Base-by-base conservation (phyloP, 2,329 filamentous ascomycete genomes). In the Fusarium sp. region DNA sequence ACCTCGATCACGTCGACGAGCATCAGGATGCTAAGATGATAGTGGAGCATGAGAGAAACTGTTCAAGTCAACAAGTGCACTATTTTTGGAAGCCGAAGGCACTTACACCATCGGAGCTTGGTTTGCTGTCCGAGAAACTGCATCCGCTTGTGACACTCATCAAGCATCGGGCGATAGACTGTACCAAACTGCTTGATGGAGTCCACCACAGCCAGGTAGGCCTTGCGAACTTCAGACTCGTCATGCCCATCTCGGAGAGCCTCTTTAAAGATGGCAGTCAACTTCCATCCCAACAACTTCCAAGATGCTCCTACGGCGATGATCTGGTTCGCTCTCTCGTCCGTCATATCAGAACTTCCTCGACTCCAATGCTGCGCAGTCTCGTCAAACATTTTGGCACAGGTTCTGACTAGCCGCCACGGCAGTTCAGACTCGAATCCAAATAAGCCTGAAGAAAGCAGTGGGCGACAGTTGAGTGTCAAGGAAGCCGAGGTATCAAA, bases 401-500 rank as follows among this genome's bases (percentile, higher is more conserved):
- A 77, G 0, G 79, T 77, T 31, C 73, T 74, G 2, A 81, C 78
- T 0, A 82, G 73, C 1, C 75, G 71, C 80, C 80, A 82, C 0
- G 78, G 76, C 0, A 81, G 61, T 58, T 82, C 80, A 0, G 74
- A 75, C 9, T 81, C 78, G 20, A 80, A 81, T 0, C 80, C 80
- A 38, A 80, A 81, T 0, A 85, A 70, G 0, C 83, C 83, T 1
- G 84, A 84, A 0, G 83, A 84, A 4, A 85, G 79, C 1, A 84
- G 68, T 0, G 84, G 80, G 9, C 82, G 78, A 9, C 81, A 82
- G 31, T 85, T 85, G n/a, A 85, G 77, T 1, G 82, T 85, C 5
- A 85, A 64, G 1, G 84, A 84, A 0, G 81, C 81, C 0, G 83
- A 85, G 0, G 84, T 85, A 40, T 85, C 84, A 33, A 84, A 85